A percentile compares a stretch with the other conserved stretches of the same genome.
These are phyloP conservation scores for Camillea tinctor DNA, from an alignment of 2,329 filamentous ascomycete species.

Conservation along the genomic window DNA sequence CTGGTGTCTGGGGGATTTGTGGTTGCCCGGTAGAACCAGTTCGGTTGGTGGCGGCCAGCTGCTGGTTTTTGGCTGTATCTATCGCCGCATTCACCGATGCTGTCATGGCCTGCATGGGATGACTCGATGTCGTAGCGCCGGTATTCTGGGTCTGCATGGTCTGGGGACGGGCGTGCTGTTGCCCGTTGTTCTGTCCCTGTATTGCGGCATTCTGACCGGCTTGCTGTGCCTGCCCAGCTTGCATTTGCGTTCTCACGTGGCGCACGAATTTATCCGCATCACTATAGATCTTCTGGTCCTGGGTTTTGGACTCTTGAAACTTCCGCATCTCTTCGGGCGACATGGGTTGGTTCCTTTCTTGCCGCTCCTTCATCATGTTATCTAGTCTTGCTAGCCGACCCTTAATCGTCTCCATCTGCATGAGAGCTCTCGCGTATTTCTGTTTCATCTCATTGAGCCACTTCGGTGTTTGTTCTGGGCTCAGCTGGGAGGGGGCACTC, in stretches of 20 bases:
- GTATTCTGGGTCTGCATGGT: constrained; percentile 23
- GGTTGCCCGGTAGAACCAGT: constrained; percentile 16
- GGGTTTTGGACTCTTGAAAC: constrained; percentile 7
- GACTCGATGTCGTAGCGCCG: constrained; percentile 18
- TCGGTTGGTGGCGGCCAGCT: constrained; percentile 25
- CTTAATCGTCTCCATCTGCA: constrained; percentile 28
- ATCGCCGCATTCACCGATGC: constrained; percentile 34
- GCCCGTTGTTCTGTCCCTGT: constrained; percentile 10
- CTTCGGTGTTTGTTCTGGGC: constrained; percentile 21
- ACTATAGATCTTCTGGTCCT: constrained; percentile 18
- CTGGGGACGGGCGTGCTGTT: constrained; percentile 27
- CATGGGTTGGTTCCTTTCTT: constrained; percentile 21
- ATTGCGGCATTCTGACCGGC: constrained; percentile 8
- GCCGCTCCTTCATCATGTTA: constrained; percentile 25
- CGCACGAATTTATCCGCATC: constrained; percentile 26
- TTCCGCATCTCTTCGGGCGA: constrained; percentile 25
- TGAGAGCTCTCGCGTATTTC: constrained; percentile 24
- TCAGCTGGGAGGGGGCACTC: constrained; percentile 10
- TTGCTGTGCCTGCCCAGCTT: neutral
- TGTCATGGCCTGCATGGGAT: constrained; percentile 33
- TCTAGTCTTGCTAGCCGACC: constrained; percentile 18
- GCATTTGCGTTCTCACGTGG: constrained; percentile 23
- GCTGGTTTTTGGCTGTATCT: constrained; percentile 33
- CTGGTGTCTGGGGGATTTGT: constrained; percentile 24
- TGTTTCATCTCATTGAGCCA: constrained; percentile 20